Evolutionary conservation across 139 green algal genomes (phyloP), one percentile per base, ranked within the genome.

Genomic region (Ettlia oleoabundans): DNA sequence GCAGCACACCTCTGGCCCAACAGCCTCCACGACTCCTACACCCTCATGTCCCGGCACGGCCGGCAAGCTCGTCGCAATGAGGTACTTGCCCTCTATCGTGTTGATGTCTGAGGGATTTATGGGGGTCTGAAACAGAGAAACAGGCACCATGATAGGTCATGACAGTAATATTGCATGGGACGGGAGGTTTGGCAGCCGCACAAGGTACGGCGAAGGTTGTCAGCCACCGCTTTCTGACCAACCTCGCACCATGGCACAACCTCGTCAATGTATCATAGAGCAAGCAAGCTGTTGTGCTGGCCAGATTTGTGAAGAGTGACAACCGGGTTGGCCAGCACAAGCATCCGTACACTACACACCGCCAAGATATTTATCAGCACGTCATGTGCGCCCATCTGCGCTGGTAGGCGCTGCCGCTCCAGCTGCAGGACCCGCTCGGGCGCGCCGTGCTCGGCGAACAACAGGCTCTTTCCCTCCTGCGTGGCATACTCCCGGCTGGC

Each of bases 71-170:
- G 93, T 91, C 28, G 72, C 55, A 4, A 95, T 38, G 1, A 92
- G 92, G 79, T 98, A 97, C 86, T 90, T 94, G 47, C 93, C 93
- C 80, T 96, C 86, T 0, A 97, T 83, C 1, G 89, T 94, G 81
- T 96, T 97, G 72, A 98, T 86, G 86, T 98, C 94, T 9, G 86
- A 86, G 1, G 93, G 92, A 83, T 97, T 97, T 69, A 97, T 90
- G 28, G 93, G 92, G 0, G 91, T 85, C 93, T 96, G 86, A 33
- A 74, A 38, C 55, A 28, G 30, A 1, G 38, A 35, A 52, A 65
- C 24, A 19, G 42, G 21, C 8, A 13, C n/a, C n/a, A n/a, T n/a
- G n/a, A n/a, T n/a, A n/a, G n/a, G n/a, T n/a, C n/a, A n/a, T n/a
- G n/a, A n/a, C n/a, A n/a, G n/a, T n/a, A n/a, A n/a, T n/a, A n/a